phyloP scores from a whole-genome alignment of 164 flowering plant species.

The Buxus sempervirens region DNA sequence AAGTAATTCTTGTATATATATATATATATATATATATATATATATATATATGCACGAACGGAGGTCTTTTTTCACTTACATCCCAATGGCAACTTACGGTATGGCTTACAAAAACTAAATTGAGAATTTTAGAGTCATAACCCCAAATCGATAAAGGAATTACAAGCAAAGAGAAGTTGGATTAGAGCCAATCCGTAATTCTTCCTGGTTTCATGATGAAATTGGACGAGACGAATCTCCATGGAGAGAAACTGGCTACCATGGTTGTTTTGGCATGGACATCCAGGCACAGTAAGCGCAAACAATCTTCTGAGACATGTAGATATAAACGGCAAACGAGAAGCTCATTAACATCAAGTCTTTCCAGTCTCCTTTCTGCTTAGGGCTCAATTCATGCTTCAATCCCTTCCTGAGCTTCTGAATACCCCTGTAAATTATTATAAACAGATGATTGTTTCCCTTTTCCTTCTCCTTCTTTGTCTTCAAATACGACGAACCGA shows the following conservation, averaged over 20 bases:
- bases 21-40: no score
- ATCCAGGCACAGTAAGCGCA: slow-evolving; percentile 82
- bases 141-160: no score
- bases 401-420: slow-evolving; percentile 46
- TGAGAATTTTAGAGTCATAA: no score
- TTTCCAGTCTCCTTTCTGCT: slow-evolving; percentile 85
- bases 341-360: slow-evolving; percentile 78
- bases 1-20: no score
- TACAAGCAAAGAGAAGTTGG: no score
- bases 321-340: slow-evolving; percentile 88
- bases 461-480: slow-evolving; percentile 20
- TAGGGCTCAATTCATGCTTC: slow-evolving; percentile 63
- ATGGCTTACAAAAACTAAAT: no score
- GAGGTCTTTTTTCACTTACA: no score
- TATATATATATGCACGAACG: no score
- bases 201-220: no score
- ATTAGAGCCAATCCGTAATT: no score
- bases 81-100: no score
- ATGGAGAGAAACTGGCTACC: slow-evolving; percentile 37
- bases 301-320: slow-evolving; percentile 81
- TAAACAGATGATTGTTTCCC: slow-evolving; percentile 16
- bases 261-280: slow-evolving; percentile 41
- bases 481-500: slow-evolving; percentile 8
- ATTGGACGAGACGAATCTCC: no score
- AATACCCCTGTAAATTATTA: slow-evolving; percentile 20